Base-by-base conservation (phyloP, 148 eudicot genomes). In the Rhododendron henanense region DNA sequence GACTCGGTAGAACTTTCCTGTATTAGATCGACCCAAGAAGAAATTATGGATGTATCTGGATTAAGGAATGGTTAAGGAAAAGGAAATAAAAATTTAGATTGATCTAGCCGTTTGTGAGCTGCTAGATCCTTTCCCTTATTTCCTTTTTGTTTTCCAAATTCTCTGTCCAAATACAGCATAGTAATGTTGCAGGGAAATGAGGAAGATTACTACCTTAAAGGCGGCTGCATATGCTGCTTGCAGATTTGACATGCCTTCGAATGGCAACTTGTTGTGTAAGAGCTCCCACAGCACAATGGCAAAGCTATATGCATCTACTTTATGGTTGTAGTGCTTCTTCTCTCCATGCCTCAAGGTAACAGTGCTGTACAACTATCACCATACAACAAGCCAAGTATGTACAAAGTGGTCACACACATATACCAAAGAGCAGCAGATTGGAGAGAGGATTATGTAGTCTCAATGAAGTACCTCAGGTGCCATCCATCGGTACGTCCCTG, bases 211-310 rank as follows among this genome's bases (percentile, higher is more conserved):
- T 87, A 95, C 99, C 90, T 95, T 96, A 86, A 96, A 96, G 83
- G 99, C 99, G 44, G 98, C 99, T 81, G 98, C 99, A 88, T 96
- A 96, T 3, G 99, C 98, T 39, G 98, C 99, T 90, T 96, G 99
- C 78, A 96, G 90, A 91, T 95, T 95, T 39, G 97, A 94, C 98
- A 95, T 96, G 92, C 99, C 99, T 88, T 95, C 98, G 63, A 96
- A 96, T 63, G 99, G 99, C 83, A 91, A 84, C 88, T 93, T 95
- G 90, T 96, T 96, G 87, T 93, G 95, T 86, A 96, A 73, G 85
- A 96, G 96, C 90, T 96, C 99, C 99, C 99, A 96, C 83, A 96
- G 91, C 71, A 96, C 98, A 76, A 96, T 94, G 19, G 99, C 97
- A 84, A 96, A 96, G 88, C 99, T 96, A 90, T 96, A 96, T 5